Evolutionary conservation across 108 stramenopile genomes (phyloP), one percentile per base, ranked within the genome.

Genomic region (Discostella stelligeroides): DNA sequence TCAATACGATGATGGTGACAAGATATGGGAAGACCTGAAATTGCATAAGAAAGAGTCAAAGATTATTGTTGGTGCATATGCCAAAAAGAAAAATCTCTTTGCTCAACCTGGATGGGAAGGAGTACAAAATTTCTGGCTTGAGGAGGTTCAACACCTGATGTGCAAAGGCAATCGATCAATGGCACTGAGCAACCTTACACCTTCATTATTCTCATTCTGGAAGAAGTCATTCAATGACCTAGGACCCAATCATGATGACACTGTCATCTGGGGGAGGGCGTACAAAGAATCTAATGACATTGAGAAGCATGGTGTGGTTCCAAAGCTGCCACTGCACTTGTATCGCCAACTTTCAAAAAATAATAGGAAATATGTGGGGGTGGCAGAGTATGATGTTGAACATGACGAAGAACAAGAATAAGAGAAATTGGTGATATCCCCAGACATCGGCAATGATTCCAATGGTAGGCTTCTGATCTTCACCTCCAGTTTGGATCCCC

Each of bases 271-370:
- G 40, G 61, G 70, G 34, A n/a, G 70, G 1, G 70, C 60, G n/a
- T 71, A 54, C 17, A 71, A 71, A 51, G 20, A 41, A 10, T 60
- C 70, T 17, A 41, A 46, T 62, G 70, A 71, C 17, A 48, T 71
- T 15, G 60, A 62, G 40, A 71, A 70, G 30, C 69, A 70, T 23
- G 60, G 11, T 47, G 70, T 59, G 4, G 12, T 12, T 10, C 37
- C 62, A 2, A 59, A 61, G 25, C 17, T 71, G 37, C 60, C 70
- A 5, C n/a, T 53, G 4, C 34, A 38, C 23, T 38, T 47, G 20
- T 60, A 69, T 34, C 24, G 29, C 28, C 3, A 27, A 6, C 41
- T 69, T 9, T 4, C 41, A 11, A 37, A 37, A 17, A 37, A 13
- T 37, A 5, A 17, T 34, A 27, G 20, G 57, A 58, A 58, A n/a